These are phyloP conservation scores for Sextonia rubra DNA, from an alignment of 164 flowering plant genomes.

Conservation along the genomic window DNA sequence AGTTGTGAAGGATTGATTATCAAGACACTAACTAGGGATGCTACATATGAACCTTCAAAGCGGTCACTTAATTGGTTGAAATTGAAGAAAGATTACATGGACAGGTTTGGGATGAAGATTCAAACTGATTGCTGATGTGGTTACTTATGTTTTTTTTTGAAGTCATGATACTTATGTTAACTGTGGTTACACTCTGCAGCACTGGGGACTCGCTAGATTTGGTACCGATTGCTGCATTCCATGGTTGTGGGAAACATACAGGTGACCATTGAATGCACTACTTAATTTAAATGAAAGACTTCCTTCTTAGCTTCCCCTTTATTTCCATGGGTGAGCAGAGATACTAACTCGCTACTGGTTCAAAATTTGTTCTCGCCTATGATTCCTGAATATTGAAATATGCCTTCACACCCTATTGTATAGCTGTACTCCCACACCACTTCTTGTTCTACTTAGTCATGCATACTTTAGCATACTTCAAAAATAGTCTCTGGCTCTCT, in stretches of 20 bases:
- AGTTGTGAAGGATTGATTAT: conserved; percentile 95
- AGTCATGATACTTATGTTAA: not conserved
- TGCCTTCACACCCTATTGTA: too few species aligned
- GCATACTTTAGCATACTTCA: too few species aligned
- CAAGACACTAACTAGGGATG: conserved; percentile 80
- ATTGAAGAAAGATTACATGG: conserved; percentile 97
- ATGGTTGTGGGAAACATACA: conserved; percentile 97
- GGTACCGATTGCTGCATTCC: conserved; percentile 95
- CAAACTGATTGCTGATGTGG: not conserved
- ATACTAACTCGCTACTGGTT: not conserved
- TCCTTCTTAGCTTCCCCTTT: not conserved
- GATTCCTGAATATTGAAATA: not conserved
- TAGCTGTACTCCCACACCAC: too few species aligned
- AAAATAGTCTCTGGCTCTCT: too few species aligned
- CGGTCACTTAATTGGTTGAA: conserved; percentile 93
- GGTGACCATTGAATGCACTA: conserved; percentile 36
- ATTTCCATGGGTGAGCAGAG: not conserved
- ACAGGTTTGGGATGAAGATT: conserved; percentile 41
- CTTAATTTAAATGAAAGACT: too few species aligned
- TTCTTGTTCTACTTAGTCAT: too few species aligned
- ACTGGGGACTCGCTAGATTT: conserved; percentile 92
- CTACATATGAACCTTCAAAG: conserved; percentile 96
- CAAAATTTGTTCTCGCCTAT: not conserved
- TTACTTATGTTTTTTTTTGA: not conserved
- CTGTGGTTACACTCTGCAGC: conserved; percentile 33